Conservation (phyloP, 305 asterid species). For the Fraxinus latifolia region DNA sequence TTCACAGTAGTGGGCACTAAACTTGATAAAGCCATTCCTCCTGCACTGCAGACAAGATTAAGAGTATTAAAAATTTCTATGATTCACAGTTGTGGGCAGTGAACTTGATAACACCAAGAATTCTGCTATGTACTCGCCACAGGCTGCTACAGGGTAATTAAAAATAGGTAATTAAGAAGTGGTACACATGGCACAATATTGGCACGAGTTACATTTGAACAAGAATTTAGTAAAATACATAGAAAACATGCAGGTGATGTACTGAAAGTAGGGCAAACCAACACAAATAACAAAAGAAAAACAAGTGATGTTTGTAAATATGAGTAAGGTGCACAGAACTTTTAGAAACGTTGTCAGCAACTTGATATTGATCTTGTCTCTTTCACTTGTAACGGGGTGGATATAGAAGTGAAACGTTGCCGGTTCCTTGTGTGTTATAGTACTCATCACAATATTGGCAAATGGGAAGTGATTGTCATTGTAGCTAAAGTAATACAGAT, state of each 20-base stretch:
- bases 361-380: neutral
- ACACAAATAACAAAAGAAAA: neutral
- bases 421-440: neutral
- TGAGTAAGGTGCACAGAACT: neutral
- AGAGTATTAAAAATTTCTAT: constrained; percentile 29
- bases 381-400: neutral
- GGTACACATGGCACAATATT: neutral
- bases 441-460: neutral
- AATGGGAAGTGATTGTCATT: neutral
- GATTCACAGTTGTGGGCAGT: constrained; percentile 12
- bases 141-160: neutral
- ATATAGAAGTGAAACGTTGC: neutral
- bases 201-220: neutral
- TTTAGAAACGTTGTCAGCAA: neutral
- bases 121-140: neutral
- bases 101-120: neutral
- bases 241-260: neutral
- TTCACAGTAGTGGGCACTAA: constrained; percentile 94
- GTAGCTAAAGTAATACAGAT: neutral
- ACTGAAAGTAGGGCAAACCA: constrained; percentile 3
- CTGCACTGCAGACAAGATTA: constrained; percentile 78
- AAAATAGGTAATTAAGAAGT: neutral
- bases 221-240: neutral
- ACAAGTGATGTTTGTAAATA: constrained; percentile 2
- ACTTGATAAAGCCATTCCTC: constrained; percentile 99